These are phyloP conservation scores for Graphilbum fragrans DNA, from an alignment of 2,329 filamentous ascomycete species.

Conservation along the genomic window DNA sequence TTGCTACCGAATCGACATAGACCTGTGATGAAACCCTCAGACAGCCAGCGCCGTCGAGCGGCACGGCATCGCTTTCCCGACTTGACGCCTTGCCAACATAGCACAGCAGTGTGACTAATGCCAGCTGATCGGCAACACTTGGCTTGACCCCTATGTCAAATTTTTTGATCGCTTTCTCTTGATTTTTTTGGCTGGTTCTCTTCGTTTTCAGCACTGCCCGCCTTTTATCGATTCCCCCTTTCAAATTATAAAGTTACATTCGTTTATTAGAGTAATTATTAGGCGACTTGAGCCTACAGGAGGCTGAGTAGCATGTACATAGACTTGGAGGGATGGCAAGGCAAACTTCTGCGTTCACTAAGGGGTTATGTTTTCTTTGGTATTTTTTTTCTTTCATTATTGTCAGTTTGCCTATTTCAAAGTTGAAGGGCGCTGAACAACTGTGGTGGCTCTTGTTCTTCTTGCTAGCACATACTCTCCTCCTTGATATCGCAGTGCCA, in stretches of 20 bases:
- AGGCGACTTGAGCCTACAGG: neutral
- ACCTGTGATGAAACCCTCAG: too few species aligned
- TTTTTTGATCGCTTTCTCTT: neutral
- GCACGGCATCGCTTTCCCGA: too few species aligned
- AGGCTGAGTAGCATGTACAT: neutral
- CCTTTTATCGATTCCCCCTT: neutral
- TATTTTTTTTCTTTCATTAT: neutral
- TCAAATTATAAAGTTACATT: constrained; percentile 1
- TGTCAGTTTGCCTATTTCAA: neutral
- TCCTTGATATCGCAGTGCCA: too few species aligned
- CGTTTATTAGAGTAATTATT: neutral
- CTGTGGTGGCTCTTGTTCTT: neutral
- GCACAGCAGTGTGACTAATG: too few species aligned
- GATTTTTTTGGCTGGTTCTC: neutral
- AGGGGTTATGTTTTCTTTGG: neutral
- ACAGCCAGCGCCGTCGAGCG: too few species aligned
- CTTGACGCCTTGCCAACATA: too few species aligned
- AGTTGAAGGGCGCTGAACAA: too few species aligned
- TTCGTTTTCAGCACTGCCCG: neutral
- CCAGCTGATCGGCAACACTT: too few species aligned
- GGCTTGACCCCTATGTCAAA: too few species aligned
- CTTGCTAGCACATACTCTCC: too few species aligned
- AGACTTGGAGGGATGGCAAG: neutral
- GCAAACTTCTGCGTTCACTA: neutral
- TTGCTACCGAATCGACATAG: too few species aligned